Base-by-base conservation (phyloP, 139 green algal species). In the Trebouxia sp. region DNA sequence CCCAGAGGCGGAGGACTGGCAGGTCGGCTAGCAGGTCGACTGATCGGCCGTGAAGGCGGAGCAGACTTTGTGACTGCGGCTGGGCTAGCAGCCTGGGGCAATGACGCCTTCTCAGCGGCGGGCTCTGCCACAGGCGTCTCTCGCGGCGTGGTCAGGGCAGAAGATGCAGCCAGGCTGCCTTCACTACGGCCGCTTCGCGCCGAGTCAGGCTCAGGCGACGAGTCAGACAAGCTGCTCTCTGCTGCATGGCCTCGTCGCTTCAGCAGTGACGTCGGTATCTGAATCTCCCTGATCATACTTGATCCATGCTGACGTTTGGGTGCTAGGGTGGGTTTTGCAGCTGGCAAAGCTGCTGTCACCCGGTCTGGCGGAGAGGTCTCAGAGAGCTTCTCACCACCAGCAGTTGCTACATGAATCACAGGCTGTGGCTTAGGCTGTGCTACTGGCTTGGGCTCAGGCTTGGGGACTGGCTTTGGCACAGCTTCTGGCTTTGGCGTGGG, bases 331-430 rank as follows among this genome's bases (percentile, higher is more conserved):
- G 62, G 62, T 14, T 22, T 32, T 30, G 62, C 62, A 12, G 32
- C 26, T 26, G 62, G 62, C 62, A 45, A 15, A 15, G 32, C 62
- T 30, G 28, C 35, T 43, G n/a, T n/a, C n/a, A n/a, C n/a, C n/a
- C 32, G 32, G 17, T 32, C 62, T 0, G 35, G 62, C 43, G 62
- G 62, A 32, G 43, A 35, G 20, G 12, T 43, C 24, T 72, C 32
- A n/a, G 35, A 32, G 12, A 45, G 32, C 6, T 72, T 6, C 2
- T 72, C 62, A n/a, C 62, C 62, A 72, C 32, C 62, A n/a, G 62
- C 62, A 72, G 62, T 72, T 17, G 62, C 62, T 28, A 72, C 62
- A 28, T 72, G 62, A 32, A 72, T 22, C 24, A n/a, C 26, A 35
- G 62, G 32, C 14, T 32, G 62, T 35, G 62, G 15, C 28, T 43